Evolutionary conservation across 2,329 filamentous ascomycete genomes (phyloP).

Genomic region (Talaromyces verruculosus): DNA sequence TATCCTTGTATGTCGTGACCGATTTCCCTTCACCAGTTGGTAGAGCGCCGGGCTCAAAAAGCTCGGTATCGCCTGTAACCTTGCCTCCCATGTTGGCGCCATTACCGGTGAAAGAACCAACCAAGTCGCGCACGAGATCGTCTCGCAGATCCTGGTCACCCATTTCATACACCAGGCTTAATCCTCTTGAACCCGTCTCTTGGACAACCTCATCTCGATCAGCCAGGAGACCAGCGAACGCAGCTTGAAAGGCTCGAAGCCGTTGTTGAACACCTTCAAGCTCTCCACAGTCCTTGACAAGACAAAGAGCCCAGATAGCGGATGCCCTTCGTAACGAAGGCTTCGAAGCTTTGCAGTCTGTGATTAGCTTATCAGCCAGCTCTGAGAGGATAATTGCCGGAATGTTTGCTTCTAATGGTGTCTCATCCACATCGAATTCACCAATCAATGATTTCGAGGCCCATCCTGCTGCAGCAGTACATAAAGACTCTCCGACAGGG

Average conservation of each 20-base stretch:
- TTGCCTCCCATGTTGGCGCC: slow-evolving; percentile 65
- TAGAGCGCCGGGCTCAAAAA: slow-evolving; percentile 87
- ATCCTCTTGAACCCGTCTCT: slow-evolving; percentile 86
- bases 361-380: slow-evolving; percentile 70
- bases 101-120: slow-evolving; percentile 78
- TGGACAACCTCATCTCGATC: slow-evolving; percentile 93
- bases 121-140: slow-evolving; percentile 80
- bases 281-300: slow-evolving; percentile 87
- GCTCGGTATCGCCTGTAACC: slow-evolving; percentile 84
- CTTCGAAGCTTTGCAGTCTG: slow-evolving; percentile 78
- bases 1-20: slow-evolving; percentile 95
- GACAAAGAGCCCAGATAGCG: slow-evolving; percentile 89
- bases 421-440: slow-evolving; percentile 69
- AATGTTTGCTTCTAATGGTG: slow-evolving; percentile 42
- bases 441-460: slow-evolving; percentile 75
- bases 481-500: slow-evolving; percentile 82
- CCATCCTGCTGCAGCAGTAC: slow-evolving; percentile 77
- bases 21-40: slow-evolving; percentile 87
- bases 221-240: slow-evolving; percentile 83
- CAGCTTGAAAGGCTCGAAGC: slow-evolving; percentile 75
- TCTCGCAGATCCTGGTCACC: slow-evolving; percentile 78
- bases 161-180: slow-evolving; percentile 91
- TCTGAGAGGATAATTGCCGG: slow-evolving; percentile 48
- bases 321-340: slow-evolving; percentile 88
- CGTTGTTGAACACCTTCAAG: slow-evolving; percentile 70